A percentile compares a stretch with the other conserved stretches of the same genome.
These are phyloP conservation scores for Thymus quinquecostatus DNA, from an alignment of 257 asterid species.

Conservation along the genomic window DNA sequence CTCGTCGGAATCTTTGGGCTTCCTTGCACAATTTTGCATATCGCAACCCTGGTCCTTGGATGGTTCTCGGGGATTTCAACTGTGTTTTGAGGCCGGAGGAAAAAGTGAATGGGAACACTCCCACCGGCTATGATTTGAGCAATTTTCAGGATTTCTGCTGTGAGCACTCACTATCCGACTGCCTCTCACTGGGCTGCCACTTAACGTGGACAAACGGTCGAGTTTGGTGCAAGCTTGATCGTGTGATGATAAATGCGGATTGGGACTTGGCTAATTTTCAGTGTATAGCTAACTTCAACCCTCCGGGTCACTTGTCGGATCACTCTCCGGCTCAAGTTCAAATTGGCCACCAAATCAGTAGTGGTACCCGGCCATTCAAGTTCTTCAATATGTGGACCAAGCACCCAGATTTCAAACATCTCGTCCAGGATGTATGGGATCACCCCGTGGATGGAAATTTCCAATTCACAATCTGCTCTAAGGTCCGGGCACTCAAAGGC, in stretches of 20 bases:
- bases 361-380: no score
- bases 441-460: no score
- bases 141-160: not conserved
- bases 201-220: no score
- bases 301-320: not conserved
- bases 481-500: no score
- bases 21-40: no score
- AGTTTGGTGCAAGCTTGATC: no score
- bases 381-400: not conserved
- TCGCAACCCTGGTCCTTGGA: no score
- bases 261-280: not conserved
- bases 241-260: not conserved
- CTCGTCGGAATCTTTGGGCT: no score
- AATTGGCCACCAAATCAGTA: not conserved
- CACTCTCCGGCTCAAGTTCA: not conserved
- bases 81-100: not conserved
- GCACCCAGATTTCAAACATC: fast-evolving
- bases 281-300: not conserved
- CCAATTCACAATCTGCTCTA: no score
- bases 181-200: not conserved
- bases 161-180: not conserved
- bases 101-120: not conserved
- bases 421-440: not conserved
- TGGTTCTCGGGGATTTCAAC: no score
- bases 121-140: no score